Conservation (phyloP, 768 basidiomycete genomes). For the Collybia sp. region DNA sequence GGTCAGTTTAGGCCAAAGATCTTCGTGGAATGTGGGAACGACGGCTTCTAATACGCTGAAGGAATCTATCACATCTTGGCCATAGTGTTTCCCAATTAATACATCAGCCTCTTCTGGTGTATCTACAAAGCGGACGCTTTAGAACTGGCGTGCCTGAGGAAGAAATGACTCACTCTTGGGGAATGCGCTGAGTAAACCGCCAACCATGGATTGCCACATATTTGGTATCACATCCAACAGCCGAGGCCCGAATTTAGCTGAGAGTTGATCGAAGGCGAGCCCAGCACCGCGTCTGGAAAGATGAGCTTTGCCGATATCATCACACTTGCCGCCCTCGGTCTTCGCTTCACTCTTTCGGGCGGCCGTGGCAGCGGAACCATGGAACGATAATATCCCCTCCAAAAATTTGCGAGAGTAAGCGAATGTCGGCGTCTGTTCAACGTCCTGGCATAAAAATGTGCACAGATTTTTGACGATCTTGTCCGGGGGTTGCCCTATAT, state of each 20-base stretch:
- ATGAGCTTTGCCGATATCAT: slow-evolving; percentile 58
- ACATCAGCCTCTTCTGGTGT: slow-evolving; percentile 54
- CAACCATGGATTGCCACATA: slow-evolving; percentile 93
- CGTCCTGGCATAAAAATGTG: slow-evolving; percentile 93
- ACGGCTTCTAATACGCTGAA: slow-evolving; percentile 86
- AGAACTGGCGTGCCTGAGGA: background rate
- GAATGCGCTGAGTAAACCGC: slow-evolving; percentile 67
- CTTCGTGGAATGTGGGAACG: slow-evolving; percentile 66
- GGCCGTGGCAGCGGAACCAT: slow-evolving; percentile 26
- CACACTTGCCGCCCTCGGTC: slow-evolving; percentile 36
- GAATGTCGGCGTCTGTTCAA: slow-evolving; percentile 87
- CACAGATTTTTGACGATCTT: slow-evolving; percentile 98
- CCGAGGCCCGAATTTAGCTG: slow-evolving; percentile 64
- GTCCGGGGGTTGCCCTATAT: slow-evolving; percentile 80
- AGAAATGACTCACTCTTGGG: slow-evolving; percentile 46
- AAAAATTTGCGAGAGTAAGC: slow-evolving; percentile 52
- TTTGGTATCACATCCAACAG: slow-evolving; percentile 82
- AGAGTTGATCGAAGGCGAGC: slow-evolving; percentile 76
- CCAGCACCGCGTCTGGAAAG: slow-evolving; percentile 84
- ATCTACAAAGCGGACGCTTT: slow-evolving; percentile 26
- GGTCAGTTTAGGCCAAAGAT: slow-evolving; percentile 63
- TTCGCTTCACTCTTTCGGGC: slow-evolving; percentile 36
- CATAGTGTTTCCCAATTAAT: slow-evolving; percentile 66
- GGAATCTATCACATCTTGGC: slow-evolving; percentile 90
- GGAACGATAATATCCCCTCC: slow-evolving; percentile 79